These are phyloP conservation scores for Tetrahymena malaccensis DNA, from an alignment of 73 alveolate genomes.

Conservation along the genomic window DNA sequence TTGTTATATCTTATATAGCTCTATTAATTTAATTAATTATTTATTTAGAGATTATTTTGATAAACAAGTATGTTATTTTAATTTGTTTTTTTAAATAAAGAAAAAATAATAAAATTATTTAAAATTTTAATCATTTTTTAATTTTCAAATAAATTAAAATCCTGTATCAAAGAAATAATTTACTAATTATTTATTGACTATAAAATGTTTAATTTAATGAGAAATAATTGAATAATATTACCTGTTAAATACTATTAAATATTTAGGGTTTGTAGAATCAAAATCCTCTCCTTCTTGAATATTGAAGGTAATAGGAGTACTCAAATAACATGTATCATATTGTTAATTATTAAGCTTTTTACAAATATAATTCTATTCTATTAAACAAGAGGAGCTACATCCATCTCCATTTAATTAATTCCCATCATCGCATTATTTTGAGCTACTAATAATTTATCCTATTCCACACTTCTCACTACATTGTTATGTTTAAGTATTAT, in stretches of 20 bases:
- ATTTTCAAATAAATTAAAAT: too few relatives aligned
- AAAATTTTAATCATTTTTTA: too few relatives aligned
- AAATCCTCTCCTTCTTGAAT: neutral
- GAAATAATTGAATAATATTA: neutral
- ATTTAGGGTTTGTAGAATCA: neutral
- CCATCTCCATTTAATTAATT: slow-evolving; percentile 50
- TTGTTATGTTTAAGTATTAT: neutral
- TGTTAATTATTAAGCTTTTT: neutral
- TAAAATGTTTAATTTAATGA: neutral
- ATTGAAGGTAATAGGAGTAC: neutral
- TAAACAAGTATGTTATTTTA: too few relatives aligned
- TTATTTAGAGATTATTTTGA: too few relatives aligned
- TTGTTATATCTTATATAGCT: neutral
- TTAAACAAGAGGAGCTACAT: slow-evolving; percentile 6
- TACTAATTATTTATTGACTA: too few relatives aligned
- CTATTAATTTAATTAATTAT: neutral
- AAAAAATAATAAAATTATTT: too few relatives aligned
- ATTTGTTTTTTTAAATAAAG: too few relatives aligned
- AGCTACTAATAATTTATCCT: neutral
- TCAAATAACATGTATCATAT: neutral
- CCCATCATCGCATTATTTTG: slow-evolving; percentile 55
- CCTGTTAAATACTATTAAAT: neutral
- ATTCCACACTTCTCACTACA: slow-evolving; percentile 16
- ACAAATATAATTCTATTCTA: neutral
- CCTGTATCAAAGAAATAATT: too few relatives aligned